A percentile compares a stretch with the other conserved stretches of the same genome.
Evolutionary conservation across 371 early-diverging fungal species (phyloP).

Genomic region (Zychaea mexicana): DNA sequence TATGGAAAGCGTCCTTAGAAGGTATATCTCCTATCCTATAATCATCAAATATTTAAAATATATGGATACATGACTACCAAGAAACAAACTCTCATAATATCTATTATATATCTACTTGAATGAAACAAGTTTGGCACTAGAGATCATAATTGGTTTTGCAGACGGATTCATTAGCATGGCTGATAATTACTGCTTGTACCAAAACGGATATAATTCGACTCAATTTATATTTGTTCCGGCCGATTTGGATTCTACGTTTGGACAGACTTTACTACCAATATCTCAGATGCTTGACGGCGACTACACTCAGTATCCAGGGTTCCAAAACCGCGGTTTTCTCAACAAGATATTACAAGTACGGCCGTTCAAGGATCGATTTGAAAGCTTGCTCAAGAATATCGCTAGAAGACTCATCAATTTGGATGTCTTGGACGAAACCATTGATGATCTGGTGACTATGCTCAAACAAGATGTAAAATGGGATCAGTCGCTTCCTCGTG

Average conservation of each 20-base stretch:
- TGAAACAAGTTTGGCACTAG: slow-evolving; percentile 32
- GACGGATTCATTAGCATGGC: slow-evolving; percentile 33
- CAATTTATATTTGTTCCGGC: slow-evolving; percentile 25
- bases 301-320: slow-evolving; percentile 23
- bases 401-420: background rate
- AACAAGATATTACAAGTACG: slow-evolving; percentile 4
- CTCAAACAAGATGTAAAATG: slow-evolving; percentile 19
- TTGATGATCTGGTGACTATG: slow-evolving; percentile 11
- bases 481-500: slow-evolving; percentile 18
- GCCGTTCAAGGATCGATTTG: slow-evolving; percentile 23
- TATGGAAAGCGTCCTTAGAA: slow-evolving; percentile 24
- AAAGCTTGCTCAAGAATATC: slow-evolving; percentile 17
- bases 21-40: slow-evolving; percentile 9
- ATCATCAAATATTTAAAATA: too few relatives aligned
- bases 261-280: slow-evolving; percentile 15
- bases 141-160: slow-evolving; percentile 28
- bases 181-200: slow-evolving; percentile 31
- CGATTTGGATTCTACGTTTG: slow-evolving; percentile 32
- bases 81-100: too few relatives aligned
- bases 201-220: slow-evolving; percentile 7
- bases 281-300: slow-evolving; percentile 24
- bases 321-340: slow-evolving; percentile 12
- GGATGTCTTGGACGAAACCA: background rate
- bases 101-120: background rate
- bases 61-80: too few relatives aligned